Evolutionary conservation across 78 protist species (phyloP).

Genomic region (Speleostelium caveatum): DNA sequence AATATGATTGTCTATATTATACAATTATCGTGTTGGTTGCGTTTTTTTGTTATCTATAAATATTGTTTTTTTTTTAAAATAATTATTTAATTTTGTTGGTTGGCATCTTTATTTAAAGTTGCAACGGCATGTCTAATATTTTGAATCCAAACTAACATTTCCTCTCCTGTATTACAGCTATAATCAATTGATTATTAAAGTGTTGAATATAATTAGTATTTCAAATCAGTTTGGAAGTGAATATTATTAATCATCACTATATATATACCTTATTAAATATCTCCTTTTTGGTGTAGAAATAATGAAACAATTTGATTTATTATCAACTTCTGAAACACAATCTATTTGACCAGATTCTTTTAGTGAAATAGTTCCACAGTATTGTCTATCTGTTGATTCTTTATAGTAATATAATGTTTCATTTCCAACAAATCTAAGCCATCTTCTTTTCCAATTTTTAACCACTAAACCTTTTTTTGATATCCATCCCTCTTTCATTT

Average conservation of each 20-base stretch:
- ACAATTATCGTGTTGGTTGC: neutral
- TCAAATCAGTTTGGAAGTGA: neutral
- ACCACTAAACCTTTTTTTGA: conserved; percentile 43
- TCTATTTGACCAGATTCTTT: conserved; percentile 55
- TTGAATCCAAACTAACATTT: conserved; percentile 51
- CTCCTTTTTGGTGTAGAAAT: conserved; percentile 74
- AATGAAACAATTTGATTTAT: conserved; percentile 44
- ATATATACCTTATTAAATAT: conserved; percentile 14
- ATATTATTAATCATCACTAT: too few relatives aligned
- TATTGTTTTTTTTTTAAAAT: too few relatives aligned
- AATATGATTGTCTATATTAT: too few relatives aligned
- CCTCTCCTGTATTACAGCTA: conserved; percentile 36
- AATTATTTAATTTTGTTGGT: neutral
- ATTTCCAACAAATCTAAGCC: conserved; percentile 12
- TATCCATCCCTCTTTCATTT: conserved; percentile 44
- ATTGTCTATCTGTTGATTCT: neutral
- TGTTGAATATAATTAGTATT: too few relatives aligned
- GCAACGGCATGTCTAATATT: neutral
- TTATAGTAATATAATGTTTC: conserved; percentile 15
- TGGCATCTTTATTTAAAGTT: too few relatives aligned
- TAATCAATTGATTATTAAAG: too few relatives aligned
- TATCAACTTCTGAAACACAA: conserved; percentile 40
- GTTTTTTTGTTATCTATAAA: neutral
- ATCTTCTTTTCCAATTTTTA: conserved; percentile 66
- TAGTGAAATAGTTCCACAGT: conserved; percentile 20